Evolutionary conservation across 306 rosid species (phyloP).

Genomic region (Rosa persica): DNA sequence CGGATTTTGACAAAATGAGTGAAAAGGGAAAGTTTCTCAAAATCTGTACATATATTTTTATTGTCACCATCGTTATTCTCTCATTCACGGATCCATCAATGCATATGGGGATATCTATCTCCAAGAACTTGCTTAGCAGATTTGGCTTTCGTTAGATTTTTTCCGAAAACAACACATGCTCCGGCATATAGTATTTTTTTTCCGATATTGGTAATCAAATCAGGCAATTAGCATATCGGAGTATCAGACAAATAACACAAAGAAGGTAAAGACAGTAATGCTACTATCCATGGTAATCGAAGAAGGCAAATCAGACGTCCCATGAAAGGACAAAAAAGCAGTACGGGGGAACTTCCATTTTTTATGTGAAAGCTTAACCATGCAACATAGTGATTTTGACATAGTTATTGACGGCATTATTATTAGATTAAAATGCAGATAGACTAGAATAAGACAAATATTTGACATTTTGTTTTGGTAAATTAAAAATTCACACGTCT

Average conservation of each 20-base stretch:
- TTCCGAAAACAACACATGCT: neutral
- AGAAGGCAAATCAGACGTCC: neutral
- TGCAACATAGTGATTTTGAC: too few relatives aligned
- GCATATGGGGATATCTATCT: neutral
- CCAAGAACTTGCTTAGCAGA: neutral
- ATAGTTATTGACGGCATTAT: too few relatives aligned
- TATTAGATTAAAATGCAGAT: too few relatives aligned
- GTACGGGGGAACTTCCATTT: neutral
- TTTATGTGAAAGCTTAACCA: too few relatives aligned
- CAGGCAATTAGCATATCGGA: too few relatives aligned
- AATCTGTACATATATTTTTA: neutral
- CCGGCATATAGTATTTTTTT: neutral
- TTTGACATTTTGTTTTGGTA: too few relatives aligned
- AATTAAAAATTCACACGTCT: too few relatives aligned
- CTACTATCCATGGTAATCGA: neutral
- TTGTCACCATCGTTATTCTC: neutral
- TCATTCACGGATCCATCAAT: neutral
- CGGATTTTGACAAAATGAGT: constrained; percentile 15
- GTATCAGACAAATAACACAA: neutral
- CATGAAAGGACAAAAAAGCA: neutral
- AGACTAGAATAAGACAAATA: too few relatives aligned
- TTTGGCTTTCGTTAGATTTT: neutral
- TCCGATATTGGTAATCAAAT: neutral
- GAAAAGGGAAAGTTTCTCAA: neutral
- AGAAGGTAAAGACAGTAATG: neutral